Percentiles rank a stretch among this genome's conserved stretches.
These are phyloP conservation scores for Choiromyces venosus DNA, from an alignment of 495 filamentous ascomycete species.

Conservation along the genomic window DNA sequence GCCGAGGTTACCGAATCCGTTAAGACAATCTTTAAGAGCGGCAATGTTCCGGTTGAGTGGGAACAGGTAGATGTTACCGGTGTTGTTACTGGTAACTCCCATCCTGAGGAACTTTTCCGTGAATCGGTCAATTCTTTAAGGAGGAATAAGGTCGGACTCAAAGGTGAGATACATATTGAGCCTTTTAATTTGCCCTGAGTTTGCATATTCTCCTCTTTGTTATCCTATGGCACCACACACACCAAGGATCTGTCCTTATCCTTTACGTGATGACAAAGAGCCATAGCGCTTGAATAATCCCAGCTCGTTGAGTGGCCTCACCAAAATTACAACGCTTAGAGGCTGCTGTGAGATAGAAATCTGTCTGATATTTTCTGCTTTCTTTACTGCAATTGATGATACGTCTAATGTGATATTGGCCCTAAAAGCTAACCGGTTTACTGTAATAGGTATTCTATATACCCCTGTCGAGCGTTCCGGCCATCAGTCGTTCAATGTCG, in stretches of 20 bases:
- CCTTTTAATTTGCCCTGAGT: conserved; percentile 3
- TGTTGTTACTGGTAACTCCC: conserved; percentile 76
- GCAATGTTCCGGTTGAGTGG: conserved; percentile 98
- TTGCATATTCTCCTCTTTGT: not conserved
- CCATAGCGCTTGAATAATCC: conserved; percentile 30
- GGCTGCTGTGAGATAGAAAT: conserved; percentile 26
- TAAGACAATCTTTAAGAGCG: conserved; percentile 98
- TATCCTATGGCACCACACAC: not conserved
- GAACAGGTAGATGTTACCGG: conserved; percentile 96
- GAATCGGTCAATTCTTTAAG: conserved; percentile 91
- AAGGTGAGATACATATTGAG: conserved; percentile 51
- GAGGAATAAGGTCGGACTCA: conserved; percentile 96
- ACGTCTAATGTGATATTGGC: not conserved
- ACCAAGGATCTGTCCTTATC: not conserved
- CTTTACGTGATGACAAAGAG: conserved; percentile 32
- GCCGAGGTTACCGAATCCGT: conserved; percentile 96
- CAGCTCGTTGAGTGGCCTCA: conserved; percentile 24
- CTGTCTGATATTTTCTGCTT: conserved; percentile 15
- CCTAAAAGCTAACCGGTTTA: conserved; percentile 9
- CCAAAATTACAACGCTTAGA: conserved; percentile 30
- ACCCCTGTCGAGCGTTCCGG: conserved; percentile 94
- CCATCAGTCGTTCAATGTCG: conserved; percentile 99
- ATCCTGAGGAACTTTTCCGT: conserved; percentile 89
- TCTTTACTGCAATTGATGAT: conserved; percentile 5
- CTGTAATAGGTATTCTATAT: conserved; percentile 68